Evolutionary conservation across 106 monocot species (phyloP).

Genomic region (Triglochin maritima): DNA sequence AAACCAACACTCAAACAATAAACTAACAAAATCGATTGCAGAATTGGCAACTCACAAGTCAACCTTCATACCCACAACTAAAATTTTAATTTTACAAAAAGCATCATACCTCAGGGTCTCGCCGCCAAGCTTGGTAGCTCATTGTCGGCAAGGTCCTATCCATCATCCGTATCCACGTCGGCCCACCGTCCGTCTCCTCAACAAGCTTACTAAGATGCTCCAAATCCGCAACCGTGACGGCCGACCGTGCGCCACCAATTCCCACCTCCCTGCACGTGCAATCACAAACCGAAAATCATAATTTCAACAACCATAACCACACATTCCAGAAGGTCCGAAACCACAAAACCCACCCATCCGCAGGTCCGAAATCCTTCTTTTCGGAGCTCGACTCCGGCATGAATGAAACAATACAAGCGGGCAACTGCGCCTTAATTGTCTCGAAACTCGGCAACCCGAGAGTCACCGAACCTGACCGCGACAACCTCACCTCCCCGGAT

Average conservation of each 20-base stretch:
- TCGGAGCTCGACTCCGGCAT: slow-evolving; percentile 2
- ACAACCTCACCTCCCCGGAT: not conserved
- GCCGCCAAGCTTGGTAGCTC: slow-evolving; percentile 68
- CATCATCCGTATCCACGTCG: slow-evolving; percentile 83
- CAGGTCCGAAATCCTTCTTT: not conserved
- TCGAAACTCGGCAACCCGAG: slow-evolving; percentile 11
- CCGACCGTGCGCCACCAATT: slow-evolving; percentile 17
- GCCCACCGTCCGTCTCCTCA: slow-evolving; percentile 60
- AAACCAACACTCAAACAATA: no score
- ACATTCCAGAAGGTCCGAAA: not conserved
- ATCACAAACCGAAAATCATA: not conserved
- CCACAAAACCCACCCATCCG: slow-evolving; percentile 1
- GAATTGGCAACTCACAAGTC: not conserved
- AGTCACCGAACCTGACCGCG: not conserved
- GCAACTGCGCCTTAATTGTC: slow-evolving; percentile 12
- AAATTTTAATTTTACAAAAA: not conserved
- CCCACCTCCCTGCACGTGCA: not conserved
- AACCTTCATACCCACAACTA: not conserved
- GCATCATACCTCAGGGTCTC: slow-evolving; percentile 54
- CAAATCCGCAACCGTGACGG: slow-evolving; percentile 46
- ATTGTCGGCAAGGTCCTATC: slow-evolving; percentile 42
- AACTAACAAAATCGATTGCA: not conserved
- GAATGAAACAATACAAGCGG: slow-evolving; percentile 8
- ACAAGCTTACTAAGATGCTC: slow-evolving; percentile 44
- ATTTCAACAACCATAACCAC: not conserved